These are phyloP conservation scores for Hypoxylon trugodes DNA, from an alignment of 495 filamentous ascomycete genomes.

Conservation along the genomic window DNA sequence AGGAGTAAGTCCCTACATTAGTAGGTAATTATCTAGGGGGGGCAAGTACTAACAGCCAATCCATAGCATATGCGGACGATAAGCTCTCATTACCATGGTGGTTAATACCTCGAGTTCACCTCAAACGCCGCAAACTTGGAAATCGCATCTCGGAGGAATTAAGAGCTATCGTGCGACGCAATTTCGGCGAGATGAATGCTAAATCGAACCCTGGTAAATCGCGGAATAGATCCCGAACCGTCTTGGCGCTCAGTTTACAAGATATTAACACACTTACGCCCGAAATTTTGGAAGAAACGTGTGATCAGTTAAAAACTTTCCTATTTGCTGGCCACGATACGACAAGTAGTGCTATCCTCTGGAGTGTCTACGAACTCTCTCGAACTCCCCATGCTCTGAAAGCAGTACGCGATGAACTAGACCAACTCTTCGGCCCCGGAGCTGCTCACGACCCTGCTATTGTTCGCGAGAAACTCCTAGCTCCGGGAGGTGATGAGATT, in stretches of 20 bases:
- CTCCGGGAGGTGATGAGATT: constrained; percentile 49
- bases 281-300: constrained; percentile 30
- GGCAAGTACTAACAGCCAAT: no score
- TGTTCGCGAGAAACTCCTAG: constrained; percentile 30
- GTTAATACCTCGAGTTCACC: background rate
- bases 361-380: constrained; percentile 56
- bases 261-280: constrained; percentile 35
- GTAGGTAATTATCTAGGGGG: no score
- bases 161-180: no score
- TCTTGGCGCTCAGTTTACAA: constrained; percentile 46
- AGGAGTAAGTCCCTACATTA: no score
- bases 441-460: no score
- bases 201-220: no score
- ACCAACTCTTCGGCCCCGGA: constrained; percentile 50
- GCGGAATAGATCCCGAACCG: no score
- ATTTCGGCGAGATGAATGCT: no score
- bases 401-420: constrained; percentile 56
- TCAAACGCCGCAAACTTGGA: constrained; percentile 2
- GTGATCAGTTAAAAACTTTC: constrained; percentile 54
- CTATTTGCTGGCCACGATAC: no score
- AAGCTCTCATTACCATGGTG: constrained; percentile 18
- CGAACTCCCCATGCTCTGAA: constrained; percentile 50
- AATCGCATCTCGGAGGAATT: no score
- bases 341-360: constrained; percentile 50
- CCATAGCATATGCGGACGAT: constrained; percentile 10